phyloP scores from a whole-genome alignment of 495 filamentous ascomycete species.

The Tetracladium setigerum region DNA sequence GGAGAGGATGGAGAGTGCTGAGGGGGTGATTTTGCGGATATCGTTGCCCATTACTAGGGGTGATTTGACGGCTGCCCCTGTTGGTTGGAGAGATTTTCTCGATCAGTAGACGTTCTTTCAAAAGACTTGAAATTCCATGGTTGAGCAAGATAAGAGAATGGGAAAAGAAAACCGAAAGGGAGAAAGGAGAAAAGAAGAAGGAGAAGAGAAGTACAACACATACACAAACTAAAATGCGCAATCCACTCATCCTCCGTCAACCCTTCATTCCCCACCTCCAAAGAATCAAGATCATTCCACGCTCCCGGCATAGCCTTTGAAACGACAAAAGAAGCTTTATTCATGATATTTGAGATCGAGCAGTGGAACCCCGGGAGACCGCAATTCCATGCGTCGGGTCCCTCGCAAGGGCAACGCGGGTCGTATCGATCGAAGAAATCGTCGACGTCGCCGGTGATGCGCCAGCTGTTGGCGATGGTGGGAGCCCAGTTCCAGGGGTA shows the following conservation, averaged over 20 bases:
- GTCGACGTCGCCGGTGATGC: slow-evolving; percentile 46
- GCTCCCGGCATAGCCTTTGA: slow-evolving; percentile 45
- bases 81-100: slow-evolving; percentile 34
- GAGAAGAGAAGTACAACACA: background rate
- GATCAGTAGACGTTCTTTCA: slow-evolving; percentile 52
- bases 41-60: slow-evolving; percentile 35
- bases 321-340: slow-evolving; percentile 41
- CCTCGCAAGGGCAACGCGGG: slow-evolving; percentile 29
- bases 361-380: slow-evolving; percentile 45
- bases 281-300: slow-evolving; percentile 58
- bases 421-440: slow-evolving; percentile 14
- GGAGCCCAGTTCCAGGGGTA: slow-evolving; percentile 49
- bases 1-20: slow-evolving; percentile 46
- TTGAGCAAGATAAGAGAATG: no score
- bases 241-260: slow-evolving; percentile 39
- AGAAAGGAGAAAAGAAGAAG: background rate
- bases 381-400: slow-evolving; percentile 18
- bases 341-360: slow-evolving; percentile 33
- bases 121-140: no score
- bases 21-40: slow-evolving; percentile 33
- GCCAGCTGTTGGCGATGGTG: slow-evolving; percentile 48
- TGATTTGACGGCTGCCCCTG: slow-evolving; percentile 26
- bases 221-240: slow-evolving; percentile 34
- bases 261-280: slow-evolving; percentile 58
- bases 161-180: no score